phyloP scores from a whole-genome alignment of 371 early-diverging fungal species.

The Mucor sp. region DNA sequence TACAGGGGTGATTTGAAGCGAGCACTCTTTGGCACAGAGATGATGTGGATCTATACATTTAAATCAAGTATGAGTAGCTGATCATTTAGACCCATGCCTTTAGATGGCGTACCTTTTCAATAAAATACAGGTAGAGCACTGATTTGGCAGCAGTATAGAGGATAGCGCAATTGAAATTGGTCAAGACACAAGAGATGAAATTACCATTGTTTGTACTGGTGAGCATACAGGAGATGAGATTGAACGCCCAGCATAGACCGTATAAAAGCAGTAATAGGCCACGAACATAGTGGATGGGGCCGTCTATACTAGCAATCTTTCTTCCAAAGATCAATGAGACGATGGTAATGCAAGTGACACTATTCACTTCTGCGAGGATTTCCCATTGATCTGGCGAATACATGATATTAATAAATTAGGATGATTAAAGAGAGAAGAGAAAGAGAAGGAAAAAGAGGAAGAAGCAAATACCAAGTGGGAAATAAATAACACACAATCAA shows the following conservation, averaged over 20 bases:
- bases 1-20: conserved; percentile 48
- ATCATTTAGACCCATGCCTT: not conserved
- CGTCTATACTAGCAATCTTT: conserved; percentile 49
- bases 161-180: conserved; percentile 42
- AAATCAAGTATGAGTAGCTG: not conserved
- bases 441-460: not conserved
- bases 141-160: conserved; percentile 49
- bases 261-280: conserved; percentile 46
- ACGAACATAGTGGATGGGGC: conserved; percentile 52
- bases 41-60: conserved; percentile 39
- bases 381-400: conserved; percentile 52
- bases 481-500: not conserved
- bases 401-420: conserved; percentile 23
- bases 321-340: conserved; percentile 59
- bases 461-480: not conserved
- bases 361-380: conserved; percentile 49
- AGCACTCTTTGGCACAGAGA: conserved; percentile 42
- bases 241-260: conserved; percentile 51
- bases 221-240: conserved; percentile 52
- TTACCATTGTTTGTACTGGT: conserved; percentile 61
- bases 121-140: conserved; percentile 54
- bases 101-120: conserved; percentile 49
- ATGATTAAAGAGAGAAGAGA: not conserved
- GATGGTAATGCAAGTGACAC: conserved; percentile 52
- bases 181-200: conserved; percentile 47